Evolutionary conservation across 768 basidiomycete genomes (phyloP).

Genomic region (Agaricus sinodeliciosus): DNA sequence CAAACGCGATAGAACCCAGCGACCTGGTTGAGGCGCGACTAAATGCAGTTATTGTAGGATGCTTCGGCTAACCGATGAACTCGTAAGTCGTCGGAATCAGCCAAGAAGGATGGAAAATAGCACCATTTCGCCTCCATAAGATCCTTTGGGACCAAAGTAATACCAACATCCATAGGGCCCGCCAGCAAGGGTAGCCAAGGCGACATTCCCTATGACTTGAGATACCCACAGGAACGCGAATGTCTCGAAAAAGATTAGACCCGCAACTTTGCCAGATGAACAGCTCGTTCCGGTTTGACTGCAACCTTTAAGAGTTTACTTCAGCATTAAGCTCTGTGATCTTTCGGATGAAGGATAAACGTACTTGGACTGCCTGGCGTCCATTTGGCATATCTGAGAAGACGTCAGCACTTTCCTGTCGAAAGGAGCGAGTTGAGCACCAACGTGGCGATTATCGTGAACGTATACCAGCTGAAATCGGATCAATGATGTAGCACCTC

Average conservation of each 20-base stretch:
- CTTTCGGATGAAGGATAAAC: slow-evolving; percentile 15
- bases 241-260: slow-evolving; percentile 69
- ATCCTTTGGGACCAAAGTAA: slow-evolving; percentile 70
- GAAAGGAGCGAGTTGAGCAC: slow-evolving; percentile 10
- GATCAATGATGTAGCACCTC: slow-evolving; percentile 5
- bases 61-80: slow-evolving; percentile 42
- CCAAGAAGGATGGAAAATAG: slow-evolving; percentile 10
- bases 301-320: slow-evolving; percentile 33
- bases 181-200: slow-evolving; percentile 74
- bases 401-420: neutral
- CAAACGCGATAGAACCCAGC: slow-evolving; percentile 81
- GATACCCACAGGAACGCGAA: slow-evolving; percentile 88
- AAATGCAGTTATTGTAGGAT: slow-evolving; percentile 66
- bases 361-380: slow-evolving; percentile 70
- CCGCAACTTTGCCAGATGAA: slow-evolving; percentile 70
- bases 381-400: slow-evolving; percentile 52
- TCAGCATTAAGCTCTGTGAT: neutral
- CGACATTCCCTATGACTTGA: slow-evolving; percentile 74
- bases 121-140: slow-evolving; percentile 51
- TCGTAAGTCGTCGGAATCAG: too few relatives aligned
- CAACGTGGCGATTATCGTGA: slow-evolving; percentile 69
- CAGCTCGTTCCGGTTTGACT: slow-evolving; percentile 32
- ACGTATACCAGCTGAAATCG: slow-evolving; percentile 60
- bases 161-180: slow-evolving; percentile 79
- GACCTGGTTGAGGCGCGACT: slow-evolving; percentile 71